A percentile compares a stretch with the other conserved stretches of the same genome.
These are phyloP conservation scores for Ogataea nitratoaversa DNA, from an alignment of 805 yeast species.

Conservation along the genomic window DNA sequence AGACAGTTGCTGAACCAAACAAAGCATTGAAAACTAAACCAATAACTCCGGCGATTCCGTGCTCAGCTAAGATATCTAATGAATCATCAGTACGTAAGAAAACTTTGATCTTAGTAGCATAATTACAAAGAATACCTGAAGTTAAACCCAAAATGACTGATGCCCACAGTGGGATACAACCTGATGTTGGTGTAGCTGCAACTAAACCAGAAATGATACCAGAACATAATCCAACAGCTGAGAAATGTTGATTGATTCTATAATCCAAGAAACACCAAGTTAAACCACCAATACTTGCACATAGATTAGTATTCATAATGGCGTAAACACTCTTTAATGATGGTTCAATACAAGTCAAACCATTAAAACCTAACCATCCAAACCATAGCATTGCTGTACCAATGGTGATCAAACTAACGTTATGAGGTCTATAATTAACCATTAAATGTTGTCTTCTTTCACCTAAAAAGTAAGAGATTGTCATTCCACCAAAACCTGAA, in stretches of 20 bases:
- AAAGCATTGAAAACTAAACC: constrained; percentile 87
- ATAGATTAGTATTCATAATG: constrained; percentile 83
- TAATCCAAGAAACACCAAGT: constrained; percentile 90
- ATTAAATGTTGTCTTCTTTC: constrained; percentile 70
- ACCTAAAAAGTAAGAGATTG: constrained; percentile 75
- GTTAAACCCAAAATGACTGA: constrained; percentile 79
- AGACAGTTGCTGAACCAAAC: constrained; percentile 82
- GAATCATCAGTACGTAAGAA: constrained; percentile 84
- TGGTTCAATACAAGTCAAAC: constrained; percentile 82
- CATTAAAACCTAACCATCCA: constrained; percentile 96
- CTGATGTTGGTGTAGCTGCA: constrained; percentile 95
- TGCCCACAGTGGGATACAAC: constrained; percentile 87
- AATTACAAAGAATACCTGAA: constrained; percentile 83
- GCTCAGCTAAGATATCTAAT: constrained; percentile 95
- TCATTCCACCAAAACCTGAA: constrained; percentile 88
- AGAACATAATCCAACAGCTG: constrained; percentile 91
- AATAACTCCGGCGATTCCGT: constrained; percentile 92
- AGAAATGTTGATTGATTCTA: constrained; percentile 85
- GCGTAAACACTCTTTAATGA: constrained; percentile 82
- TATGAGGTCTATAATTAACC: constrained; percentile 91
- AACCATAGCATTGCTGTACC: constrained; percentile 87
- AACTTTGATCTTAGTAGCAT: constrained; percentile 82
- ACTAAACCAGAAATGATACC: constrained; percentile 95
- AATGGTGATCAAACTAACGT: constrained; percentile 82
- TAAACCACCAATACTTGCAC: constrained; percentile 87